Percentiles rank a stretch among this genome's conserved stretches.
Evolutionary conservation across 2,329 filamentous ascomycete genomes (phyloP).

Genomic region (Periconia digitata): DNA sequence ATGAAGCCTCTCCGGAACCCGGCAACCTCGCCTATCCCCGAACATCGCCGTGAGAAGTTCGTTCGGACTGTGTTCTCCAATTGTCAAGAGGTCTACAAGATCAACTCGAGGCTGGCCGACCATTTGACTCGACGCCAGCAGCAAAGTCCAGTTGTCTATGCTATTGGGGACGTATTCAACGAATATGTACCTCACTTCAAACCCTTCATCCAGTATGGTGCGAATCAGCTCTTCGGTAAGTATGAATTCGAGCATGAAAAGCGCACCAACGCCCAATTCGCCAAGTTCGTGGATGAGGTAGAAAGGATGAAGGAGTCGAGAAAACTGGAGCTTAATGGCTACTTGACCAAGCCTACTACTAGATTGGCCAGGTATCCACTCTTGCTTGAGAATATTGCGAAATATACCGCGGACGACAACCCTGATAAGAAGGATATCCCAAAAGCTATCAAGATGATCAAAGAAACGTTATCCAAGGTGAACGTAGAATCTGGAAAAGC

Average conservation of each 20-base stretch:
- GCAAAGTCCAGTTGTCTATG: conserved; percentile 82
- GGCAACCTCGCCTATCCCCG: conserved; percentile 78
- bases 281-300: conserved; percentile 93
- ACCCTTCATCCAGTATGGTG: conserved; percentile 94
- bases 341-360: conserved; percentile 95
- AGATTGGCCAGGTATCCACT: conserved; percentile 91
- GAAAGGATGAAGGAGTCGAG: conserved; percentile 94
- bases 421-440: conserved; percentile 91
- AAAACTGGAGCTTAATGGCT: conserved; percentile 95
- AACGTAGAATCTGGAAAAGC: conserved; percentile 96
- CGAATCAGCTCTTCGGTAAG: conserved; percentile 93
- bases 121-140: conserved; percentile 89
- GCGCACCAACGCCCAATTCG: conserved; percentile 78
- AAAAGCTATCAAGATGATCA: conserved; percentile 82
- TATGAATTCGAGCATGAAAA: conserved; percentile 98
- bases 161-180: conserved; percentile 90
- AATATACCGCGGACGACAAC: conserved; percentile 86
- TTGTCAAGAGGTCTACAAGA: conserved; percentile 88
- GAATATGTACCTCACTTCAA: conserved; percentile 91
- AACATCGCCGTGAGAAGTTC: conserved; percentile 83
- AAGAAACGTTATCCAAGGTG: conserved; percentile 82
- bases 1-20: conserved; percentile 81
- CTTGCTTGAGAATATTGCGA: conserved; percentile 85
- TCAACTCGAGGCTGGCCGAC: conserved; percentile 86
- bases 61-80: conserved; percentile 96